A percentile compares a stretch with the other conserved stretches of the same genome.
phyloP scores from a whole-genome alignment of 2,329 filamentous ascomycete genomes.

The Aspergillaceae sp. region DNA sequence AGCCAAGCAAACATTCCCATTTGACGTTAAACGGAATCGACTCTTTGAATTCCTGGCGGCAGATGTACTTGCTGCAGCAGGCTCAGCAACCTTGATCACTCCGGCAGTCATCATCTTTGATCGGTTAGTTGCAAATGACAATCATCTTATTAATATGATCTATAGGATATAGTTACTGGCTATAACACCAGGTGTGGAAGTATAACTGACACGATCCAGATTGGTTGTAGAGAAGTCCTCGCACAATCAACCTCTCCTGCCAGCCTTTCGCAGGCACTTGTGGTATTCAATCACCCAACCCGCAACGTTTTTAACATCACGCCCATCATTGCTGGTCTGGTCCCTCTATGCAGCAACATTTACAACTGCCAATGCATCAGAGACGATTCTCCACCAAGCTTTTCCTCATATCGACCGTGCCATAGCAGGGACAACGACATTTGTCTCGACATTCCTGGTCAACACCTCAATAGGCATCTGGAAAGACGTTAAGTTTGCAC shows the following conservation, averaged over 20 bases:
- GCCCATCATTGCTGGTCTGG: conserved; percentile 35
- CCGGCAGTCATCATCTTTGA: conserved; percentile 78
- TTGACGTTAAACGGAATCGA: conserved; percentile 25
- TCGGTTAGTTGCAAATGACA: conserved; percentile 41
- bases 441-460: conserved; percentile 62
- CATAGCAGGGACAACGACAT: conserved; percentile 66
- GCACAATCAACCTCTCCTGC: conserved; percentile 23
- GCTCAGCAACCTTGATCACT: conserved; percentile 64
- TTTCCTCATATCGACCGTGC: conserved; percentile 48
- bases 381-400: conserved; percentile 61
- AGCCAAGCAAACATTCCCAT: conserved; percentile 15
- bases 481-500: conserved; percentile 78
- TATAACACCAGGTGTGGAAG: too few species aligned
- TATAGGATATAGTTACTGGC: background rate
- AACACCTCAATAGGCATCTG: conserved; percentile 70
- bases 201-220: conserved; percentile 18
- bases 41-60: conserved; percentile 43
- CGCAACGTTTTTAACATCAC: conserved; percentile 31
- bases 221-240: conserved; percentile 37
- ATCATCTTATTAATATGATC: background rate
- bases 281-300: conserved; percentile 29
- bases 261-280: conserved; percentile 25
- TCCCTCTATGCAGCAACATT: conserved; percentile 75
- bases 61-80: conserved; percentile 58
- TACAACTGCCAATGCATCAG: conserved; percentile 73